Evolutionary conservation across 179 eudicot genomes (phyloP).

Genomic region (Carnegiea gigantea): DNA sequence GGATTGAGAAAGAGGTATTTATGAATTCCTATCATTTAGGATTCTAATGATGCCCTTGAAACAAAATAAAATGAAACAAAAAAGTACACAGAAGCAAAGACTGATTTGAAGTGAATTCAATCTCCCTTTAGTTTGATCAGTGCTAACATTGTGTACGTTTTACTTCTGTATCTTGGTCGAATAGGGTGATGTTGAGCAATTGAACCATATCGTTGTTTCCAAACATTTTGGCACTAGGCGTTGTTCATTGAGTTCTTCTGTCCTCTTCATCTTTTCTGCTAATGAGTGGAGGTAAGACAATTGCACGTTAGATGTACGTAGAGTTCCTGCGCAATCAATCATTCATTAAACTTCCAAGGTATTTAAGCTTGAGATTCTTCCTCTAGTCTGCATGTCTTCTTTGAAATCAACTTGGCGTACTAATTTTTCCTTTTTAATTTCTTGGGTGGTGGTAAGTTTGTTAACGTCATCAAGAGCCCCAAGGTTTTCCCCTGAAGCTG

Average conservation of each 20-base stretch:
- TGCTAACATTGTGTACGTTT: not conserved
- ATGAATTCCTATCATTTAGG: not conserved
- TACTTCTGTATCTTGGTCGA: not conserved
- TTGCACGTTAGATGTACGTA: conserved; percentile 27
- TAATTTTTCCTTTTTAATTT: too few relatives aligned
- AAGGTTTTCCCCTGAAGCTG: conserved; percentile 16
- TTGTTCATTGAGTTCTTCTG: not conserved
- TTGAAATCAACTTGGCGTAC: not conserved
- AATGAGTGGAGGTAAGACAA: conserved; percentile 8
- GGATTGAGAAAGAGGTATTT: not conserved
- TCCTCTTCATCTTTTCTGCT: not conserved
- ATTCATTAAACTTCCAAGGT: conserved; percentile 27
- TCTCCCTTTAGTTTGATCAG: not conserved
- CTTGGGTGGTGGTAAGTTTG: conserved; percentile 16
- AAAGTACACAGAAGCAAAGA: not conserved
- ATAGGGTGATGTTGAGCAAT: not conserved
- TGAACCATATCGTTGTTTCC: not conserved
- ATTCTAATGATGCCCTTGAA: not conserved
- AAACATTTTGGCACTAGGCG: not conserved
- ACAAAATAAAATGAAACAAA: not conserved
- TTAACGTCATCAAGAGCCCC: not conserved
- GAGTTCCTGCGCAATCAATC: conserved; percentile 18
- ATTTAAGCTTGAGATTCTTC: conserved; percentile 10
- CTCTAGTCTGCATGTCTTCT: not conserved
- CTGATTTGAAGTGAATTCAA: not conserved